phyloP scores from a whole-genome alignment of 495 filamentous ascomycete species.

The Neurospora sp. region DNA sequence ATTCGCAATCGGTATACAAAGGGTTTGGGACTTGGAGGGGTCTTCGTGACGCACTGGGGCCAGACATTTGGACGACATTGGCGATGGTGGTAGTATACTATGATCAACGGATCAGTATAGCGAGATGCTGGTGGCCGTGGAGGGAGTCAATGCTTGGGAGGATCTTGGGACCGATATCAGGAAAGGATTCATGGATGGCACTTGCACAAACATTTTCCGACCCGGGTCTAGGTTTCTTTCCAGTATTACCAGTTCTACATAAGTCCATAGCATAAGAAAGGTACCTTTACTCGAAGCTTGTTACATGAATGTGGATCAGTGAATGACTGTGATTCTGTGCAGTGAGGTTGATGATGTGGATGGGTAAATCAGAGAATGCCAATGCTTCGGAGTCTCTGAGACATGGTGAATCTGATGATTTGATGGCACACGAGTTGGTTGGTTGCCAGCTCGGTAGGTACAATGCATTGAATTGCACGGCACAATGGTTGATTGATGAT shows the following conservation, averaged over 20 bases:
- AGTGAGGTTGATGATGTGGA: background rate
- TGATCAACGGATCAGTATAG: background rate
- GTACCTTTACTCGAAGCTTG: background rate
- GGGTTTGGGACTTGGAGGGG: background rate
- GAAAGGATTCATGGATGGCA: background rate
- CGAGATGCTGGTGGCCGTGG: background rate
- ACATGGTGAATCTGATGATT: background rate
- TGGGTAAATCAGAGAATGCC: background rate
- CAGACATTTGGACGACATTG: background rate
- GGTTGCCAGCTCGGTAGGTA: background rate
- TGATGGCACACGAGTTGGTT: background rate
- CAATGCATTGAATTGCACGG: background rate
- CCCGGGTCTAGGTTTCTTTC: background rate
- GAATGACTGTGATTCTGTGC: background rate
- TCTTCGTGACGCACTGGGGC: background rate
- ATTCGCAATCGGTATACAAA: background rate
- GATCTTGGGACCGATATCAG: background rate
- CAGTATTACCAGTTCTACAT: background rate
- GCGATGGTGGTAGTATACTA: background rate
- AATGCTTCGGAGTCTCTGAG: background rate
- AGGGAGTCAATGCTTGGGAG: background rate
- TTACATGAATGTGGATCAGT: background rate
- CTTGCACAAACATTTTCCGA: background rate
- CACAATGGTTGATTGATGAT: background rate
- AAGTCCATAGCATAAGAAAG: background rate